Conservation (phyloP, 1,284 basidiomycete species). For the Kwoniella shivajii region DNA sequence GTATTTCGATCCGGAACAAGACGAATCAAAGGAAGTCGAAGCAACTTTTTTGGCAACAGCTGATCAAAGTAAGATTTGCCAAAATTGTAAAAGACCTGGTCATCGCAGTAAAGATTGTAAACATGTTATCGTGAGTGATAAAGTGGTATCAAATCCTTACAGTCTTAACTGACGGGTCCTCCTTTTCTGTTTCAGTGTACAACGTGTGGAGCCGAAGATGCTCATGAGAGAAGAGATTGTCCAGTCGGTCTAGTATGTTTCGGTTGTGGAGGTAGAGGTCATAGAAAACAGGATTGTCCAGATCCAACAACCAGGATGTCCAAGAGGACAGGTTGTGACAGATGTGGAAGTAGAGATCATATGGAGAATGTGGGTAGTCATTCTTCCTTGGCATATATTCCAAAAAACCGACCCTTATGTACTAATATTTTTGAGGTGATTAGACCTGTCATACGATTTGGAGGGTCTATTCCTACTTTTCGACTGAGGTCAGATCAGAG, state of each 20-base stretch:
- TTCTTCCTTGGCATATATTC: neutral
- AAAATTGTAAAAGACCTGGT: constrained; percentile 46
- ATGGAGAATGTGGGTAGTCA: constrained; percentile 64
- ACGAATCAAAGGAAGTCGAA: constrained; percentile 28
- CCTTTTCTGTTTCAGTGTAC: constrained; percentile 66
- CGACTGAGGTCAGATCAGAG: constrained; percentile 60
- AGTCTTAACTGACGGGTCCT: neutral
- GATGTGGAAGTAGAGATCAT: constrained; percentile 73
- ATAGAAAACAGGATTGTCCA: constrained; percentile 78
- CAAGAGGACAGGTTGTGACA: constrained; percentile 62
- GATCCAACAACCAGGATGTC: constrained; percentile 59
- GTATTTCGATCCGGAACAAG: constrained; percentile 40
- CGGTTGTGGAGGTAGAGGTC: constrained; percentile 82
- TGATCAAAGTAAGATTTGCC: constrained; percentile 44
- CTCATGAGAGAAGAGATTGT: constrained; percentile 79
- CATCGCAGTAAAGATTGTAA: constrained; percentile 41
- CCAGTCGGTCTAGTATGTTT: constrained; percentile 83
- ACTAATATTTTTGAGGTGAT: constrained; percentile 1
- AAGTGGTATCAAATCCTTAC: no score
- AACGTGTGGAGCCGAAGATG: constrained; percentile 82
- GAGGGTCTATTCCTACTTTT: constrained; percentile 80
- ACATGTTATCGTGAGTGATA: constrained; percentile 41
- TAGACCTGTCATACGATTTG: constrained; percentile 86
- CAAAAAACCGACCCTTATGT: neutral
- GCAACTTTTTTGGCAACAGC: constrained; percentile 45